Percentiles rank a stretch among this genome's conserved stretches.
Conservation (phyloP, 2,329 filamentous ascomycete species). For the Clarireedia paspali region DNA sequence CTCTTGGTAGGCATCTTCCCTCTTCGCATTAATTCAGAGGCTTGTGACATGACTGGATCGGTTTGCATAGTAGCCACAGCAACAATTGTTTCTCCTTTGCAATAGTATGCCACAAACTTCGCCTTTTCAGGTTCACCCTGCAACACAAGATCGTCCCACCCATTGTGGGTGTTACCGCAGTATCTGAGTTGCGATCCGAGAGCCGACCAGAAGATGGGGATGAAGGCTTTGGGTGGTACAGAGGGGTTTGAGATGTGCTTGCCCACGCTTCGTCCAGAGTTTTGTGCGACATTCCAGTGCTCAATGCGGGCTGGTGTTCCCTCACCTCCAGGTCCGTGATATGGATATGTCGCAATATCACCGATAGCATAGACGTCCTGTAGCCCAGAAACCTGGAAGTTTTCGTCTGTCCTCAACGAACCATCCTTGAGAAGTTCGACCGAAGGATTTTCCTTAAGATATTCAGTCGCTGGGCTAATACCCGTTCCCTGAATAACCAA, state of each 20-base stretch:
- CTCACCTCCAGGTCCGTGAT: constrained; percentile 78
- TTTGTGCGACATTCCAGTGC: constrained; percentile 98
- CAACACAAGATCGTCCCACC: constrained; percentile 80
- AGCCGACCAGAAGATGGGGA: constrained; percentile 95
- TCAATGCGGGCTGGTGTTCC: constrained; percentile 76
- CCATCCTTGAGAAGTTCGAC: constrained; percentile 73
- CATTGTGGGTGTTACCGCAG: constrained; percentile 76
- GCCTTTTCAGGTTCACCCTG: constrained; percentile 68
- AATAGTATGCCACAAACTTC: constrained; percentile 87
- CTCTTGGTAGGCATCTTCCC: constrained; percentile 78
- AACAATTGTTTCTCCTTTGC: constrained; percentile 76
- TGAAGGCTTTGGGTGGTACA: constrained; percentile 61
- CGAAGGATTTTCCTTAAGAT: constrained; percentile 62
- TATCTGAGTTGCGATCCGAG: constrained; percentile 85
- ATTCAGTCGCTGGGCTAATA: constrained; percentile 78
- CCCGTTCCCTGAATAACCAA: constrained; percentile 88
- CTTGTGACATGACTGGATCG: constrained; percentile 80
- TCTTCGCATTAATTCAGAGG: constrained; percentile 75
- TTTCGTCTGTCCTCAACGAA: constrained; percentile 74
- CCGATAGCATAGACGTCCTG: constrained; percentile 87
- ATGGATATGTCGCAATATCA: constrained; percentile 92
- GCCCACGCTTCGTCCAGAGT: constrained; percentile 75
- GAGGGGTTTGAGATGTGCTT: constrained; percentile 63
- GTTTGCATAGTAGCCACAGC: constrained; percentile 86
- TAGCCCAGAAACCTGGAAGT: constrained; percentile 67